Evolutionary conservation across 1,284 basidiomycete genomes (phyloP).

Genomic region (Sphaerobolus stellatus): DNA sequence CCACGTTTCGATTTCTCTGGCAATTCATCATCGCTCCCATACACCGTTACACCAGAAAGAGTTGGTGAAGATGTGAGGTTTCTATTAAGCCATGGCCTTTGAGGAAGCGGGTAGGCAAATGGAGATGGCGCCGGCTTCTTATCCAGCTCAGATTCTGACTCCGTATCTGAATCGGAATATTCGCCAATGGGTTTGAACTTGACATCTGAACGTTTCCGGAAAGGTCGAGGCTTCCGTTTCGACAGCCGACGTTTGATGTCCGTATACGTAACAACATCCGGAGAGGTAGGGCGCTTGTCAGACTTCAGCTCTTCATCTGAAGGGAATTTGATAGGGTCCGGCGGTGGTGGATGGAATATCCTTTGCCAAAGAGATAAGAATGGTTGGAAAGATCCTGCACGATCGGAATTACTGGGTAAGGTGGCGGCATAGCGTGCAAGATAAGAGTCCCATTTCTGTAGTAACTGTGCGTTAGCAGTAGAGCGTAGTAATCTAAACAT

Average conservation of each 20-base stretch:
- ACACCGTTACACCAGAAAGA: slow-evolving; percentile 29
- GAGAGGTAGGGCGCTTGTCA: background rate
- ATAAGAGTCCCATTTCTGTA: slow-evolving; percentile 67
- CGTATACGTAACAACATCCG: background rate
- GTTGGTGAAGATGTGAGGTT: slow-evolving; percentile 20
- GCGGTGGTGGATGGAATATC: slow-evolving; percentile 31
- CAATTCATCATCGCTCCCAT: slow-evolving; percentile 21
- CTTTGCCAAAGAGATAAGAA: slow-evolving; percentile 52
- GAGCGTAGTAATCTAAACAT: background rate
- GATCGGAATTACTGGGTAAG: slow-evolving; percentile 41
- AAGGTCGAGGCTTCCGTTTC: slow-evolving; percentile 1
- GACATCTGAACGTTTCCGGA: slow-evolving; percentile 42
- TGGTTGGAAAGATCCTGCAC: slow-evolving; percentile 47
- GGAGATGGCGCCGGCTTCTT: slow-evolving; percentile 14
- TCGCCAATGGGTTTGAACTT: slow-evolving; percentile 46
- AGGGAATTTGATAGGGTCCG: slow-evolving; percentile 28
- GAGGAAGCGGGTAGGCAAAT: slow-evolving; percentile 19
- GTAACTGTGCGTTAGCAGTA: background rate
- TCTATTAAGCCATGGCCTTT: slow-evolving; percentile 25
- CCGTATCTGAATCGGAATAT: slow-evolving; percentile 36
- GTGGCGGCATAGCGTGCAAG: slow-evolving; percentile 57
- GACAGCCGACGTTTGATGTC: background rate
- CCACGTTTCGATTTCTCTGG: slow-evolving; percentile 21
- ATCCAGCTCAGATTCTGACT: slow-evolving; percentile 7
- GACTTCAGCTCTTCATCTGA: slow-evolving; percentile 29